A percentile compares a stretch with the other conserved stretches of the same genome.
Evolutionary conservation across 2,329 filamentous ascomycete species (phyloP).

Genomic region (Neophaeococcomyces mojaviensis): DNA sequence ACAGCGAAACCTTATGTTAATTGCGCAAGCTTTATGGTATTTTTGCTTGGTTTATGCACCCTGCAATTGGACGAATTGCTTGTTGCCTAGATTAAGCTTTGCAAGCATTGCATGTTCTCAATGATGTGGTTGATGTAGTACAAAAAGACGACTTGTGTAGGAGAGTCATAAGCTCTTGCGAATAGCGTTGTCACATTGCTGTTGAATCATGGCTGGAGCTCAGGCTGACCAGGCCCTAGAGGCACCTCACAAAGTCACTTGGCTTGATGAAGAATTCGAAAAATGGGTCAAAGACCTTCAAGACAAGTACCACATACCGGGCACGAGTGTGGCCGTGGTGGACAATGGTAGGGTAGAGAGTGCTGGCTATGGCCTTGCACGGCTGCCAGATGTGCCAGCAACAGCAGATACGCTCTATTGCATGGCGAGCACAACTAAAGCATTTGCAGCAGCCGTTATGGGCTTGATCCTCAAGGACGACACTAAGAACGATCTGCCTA

Average conservation of each 20-base stretch:
- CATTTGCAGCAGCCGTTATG: conserved; percentile 23
- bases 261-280: conserved; percentile 5
- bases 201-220: too few relatives aligned
- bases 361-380: conserved; percentile 23
- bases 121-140: conserved; percentile 19
- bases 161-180: too few relatives aligned
- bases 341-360: conserved; percentile 15
- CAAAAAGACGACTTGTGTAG: conserved; percentile 6
- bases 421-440: conserved; percentile 26
- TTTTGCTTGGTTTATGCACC: too few relatives aligned
- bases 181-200: conserved; percentile 11
- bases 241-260: too few relatives aligned
- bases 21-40: too few relatives aligned
- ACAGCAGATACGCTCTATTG: conserved; percentile 23
- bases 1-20: too few relatives aligned
- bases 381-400: conserved; percentile 23
- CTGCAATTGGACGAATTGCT: too few relatives aligned
- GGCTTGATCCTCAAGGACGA: not conserved
- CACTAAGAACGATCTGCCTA: too few relatives aligned
- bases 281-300: conserved; percentile 8
- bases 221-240: too few relatives aligned
- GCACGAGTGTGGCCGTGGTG: conserved; percentile 26
- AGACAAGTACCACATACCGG: conserved; percentile 27
- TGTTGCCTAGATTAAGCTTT: too few relatives aligned
- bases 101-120: too few relatives aligned